A percentile compares a stretch with the other conserved stretches of the same genome.
Conservation (phyloP, 164 flowering plant genomes). For the Vitis rupestris region DNA sequence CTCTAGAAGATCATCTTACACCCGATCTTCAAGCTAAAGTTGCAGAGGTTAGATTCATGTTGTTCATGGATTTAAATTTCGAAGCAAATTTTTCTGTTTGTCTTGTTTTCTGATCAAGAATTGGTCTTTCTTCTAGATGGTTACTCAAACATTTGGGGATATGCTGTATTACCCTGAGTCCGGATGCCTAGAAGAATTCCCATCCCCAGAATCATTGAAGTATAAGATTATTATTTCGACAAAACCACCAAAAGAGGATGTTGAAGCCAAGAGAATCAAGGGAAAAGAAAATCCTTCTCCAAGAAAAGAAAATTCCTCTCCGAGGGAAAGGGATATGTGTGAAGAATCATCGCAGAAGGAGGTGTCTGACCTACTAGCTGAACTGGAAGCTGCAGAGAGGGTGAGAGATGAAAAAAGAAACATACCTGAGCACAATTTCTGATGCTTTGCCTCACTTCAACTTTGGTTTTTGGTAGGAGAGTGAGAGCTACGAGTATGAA, state of each 20-base stretch:
- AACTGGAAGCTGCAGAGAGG: constrained; percentile 21
- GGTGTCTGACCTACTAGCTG: constrained; percentile 11
- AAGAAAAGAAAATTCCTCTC: constrained; percentile 22
- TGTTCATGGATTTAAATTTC: not conserved
- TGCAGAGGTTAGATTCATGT: constrained; percentile 47
- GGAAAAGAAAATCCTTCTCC: constrained; percentile 25
- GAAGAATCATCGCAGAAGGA: constrained; percentile 26
- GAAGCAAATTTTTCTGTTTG: not conserved
- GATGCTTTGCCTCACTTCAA: not conserved
- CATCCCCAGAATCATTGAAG: constrained; percentile 76
- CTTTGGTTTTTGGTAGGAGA: constrained; percentile 12
- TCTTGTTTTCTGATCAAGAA: not conserved
- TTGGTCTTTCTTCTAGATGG: constrained; percentile 44
- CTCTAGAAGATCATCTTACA: constrained; percentile 78
- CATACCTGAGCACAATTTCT: not conserved
- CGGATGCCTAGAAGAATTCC: constrained; percentile 52
- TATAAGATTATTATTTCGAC: constrained; percentile 70
- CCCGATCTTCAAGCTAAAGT: constrained; percentile 73
- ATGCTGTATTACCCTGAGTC: constrained; percentile 60
- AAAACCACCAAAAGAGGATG: constrained; percentile 85
- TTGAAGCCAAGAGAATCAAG: constrained; percentile 30
- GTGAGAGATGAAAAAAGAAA: constrained; percentile 15
- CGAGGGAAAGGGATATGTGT: constrained; percentile 26
- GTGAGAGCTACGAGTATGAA: constrained; percentile 37
- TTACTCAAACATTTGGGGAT: constrained; percentile 63